Percentiles rank a stretch among this genome's conserved stretches.
These are phyloP conservation scores for Cavenderia fasciculata DNA, from an alignment of 78 protist genomes.

Conservation along the genomic window DNA sequence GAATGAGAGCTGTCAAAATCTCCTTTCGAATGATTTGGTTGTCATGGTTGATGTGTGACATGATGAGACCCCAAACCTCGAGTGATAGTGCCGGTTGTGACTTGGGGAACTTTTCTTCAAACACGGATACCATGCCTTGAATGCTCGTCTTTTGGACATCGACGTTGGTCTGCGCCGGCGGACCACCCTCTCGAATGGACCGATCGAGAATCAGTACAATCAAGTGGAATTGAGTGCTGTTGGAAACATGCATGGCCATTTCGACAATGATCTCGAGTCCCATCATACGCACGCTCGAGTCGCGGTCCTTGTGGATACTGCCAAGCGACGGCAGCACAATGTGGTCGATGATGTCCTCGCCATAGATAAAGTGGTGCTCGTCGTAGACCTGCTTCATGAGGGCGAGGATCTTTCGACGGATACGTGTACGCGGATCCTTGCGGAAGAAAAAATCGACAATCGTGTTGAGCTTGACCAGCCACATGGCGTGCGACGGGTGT, in stretches of 20 bases:
- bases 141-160: constrained; percentile 12
- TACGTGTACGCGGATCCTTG: constrained; percentile 27
- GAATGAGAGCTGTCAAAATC: background rate
- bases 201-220: constrained; percentile 22
- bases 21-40: constrained; percentile 29
- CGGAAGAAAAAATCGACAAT: constrained; percentile 32
- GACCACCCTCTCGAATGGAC: constrained; percentile 27
- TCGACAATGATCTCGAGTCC: constrained; percentile 49
- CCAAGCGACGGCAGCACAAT: constrained; percentile 24
- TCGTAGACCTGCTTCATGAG: constrained; percentile 16
- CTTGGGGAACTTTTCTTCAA: constrained; percentile 1
- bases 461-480: constrained; percentile 19
- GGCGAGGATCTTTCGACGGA: constrained; percentile 13
- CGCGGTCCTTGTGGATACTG: constrained; percentile 32
- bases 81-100: constrained; percentile 17
- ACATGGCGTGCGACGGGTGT: constrained; percentile 68
- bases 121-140: constrained; percentile 25
- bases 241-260: background rate
- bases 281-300: constrained; percentile 1
- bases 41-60: constrained; percentile 45
- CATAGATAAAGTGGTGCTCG: constrained; percentile 13
- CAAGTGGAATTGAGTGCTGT: constrained; percentile 1
- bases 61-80: constrained; percentile 18
- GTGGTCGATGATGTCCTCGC: constrained; percentile 56
- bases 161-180: background rate